Conservation (phyloP, 768 basidiomycete species). For the Lactifluus hygrophoroides region DNA sequence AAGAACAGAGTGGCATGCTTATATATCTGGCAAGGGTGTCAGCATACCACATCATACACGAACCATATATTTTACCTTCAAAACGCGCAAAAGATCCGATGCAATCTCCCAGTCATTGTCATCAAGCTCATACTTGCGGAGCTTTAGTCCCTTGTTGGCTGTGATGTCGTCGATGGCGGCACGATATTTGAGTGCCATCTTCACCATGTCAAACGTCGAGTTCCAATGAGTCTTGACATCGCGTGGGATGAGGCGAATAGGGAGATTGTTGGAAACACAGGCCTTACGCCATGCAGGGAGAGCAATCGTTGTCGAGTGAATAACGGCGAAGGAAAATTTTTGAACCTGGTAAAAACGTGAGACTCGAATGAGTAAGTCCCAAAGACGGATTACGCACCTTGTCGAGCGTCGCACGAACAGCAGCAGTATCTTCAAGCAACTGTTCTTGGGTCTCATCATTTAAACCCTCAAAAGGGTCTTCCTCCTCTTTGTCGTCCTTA, state of each 20-base stretch:
- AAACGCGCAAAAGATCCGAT: not conserved
- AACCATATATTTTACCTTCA: not conserved
- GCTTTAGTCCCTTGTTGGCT: not conserved
- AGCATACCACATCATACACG: not conserved
- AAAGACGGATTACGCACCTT: too few species aligned
- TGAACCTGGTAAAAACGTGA: too few species aligned
- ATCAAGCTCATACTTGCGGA: not conserved
- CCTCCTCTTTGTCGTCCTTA: too few species aligned
- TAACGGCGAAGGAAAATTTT: too few species aligned
- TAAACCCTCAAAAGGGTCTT: too few species aligned
- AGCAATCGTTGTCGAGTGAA: not conserved
- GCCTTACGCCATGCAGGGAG: not conserved
- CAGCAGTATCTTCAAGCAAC: too few species aligned
- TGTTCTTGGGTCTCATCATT: too few species aligned
- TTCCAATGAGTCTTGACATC: not conserved
- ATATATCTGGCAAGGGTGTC: not conserved
- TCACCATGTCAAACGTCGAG: not conserved
- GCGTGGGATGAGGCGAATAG: not conserved
- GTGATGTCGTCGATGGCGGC: not conserved
- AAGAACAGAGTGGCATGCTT: not conserved
- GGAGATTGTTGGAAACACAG: too few species aligned
- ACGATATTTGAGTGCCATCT: not conserved
- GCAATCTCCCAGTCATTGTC: too few species aligned
- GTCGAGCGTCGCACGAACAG: too few species aligned
- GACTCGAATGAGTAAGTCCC: too few species aligned